These are phyloP conservation scores for Parascedosporium putredinis DNA, from an alignment of 2,329 filamentous ascomycete species.

Conservation along the genomic window DNA sequence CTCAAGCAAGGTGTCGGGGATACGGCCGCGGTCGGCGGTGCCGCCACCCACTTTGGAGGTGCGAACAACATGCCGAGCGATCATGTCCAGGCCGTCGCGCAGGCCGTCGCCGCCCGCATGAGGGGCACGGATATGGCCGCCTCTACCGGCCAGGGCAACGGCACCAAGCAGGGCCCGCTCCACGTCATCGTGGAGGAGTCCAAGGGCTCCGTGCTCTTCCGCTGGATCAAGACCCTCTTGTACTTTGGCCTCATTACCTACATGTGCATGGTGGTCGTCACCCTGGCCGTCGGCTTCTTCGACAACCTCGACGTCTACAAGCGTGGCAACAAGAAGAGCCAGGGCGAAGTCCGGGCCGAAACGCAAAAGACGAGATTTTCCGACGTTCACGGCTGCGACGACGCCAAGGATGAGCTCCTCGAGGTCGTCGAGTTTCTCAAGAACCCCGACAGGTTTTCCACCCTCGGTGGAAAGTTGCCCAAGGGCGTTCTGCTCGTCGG, in stretches of 20 bases:
- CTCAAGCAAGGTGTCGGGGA: slow-evolving; percentile 8
- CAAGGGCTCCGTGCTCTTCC: slow-evolving; percentile 66
- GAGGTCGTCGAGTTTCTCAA: slow-evolving; percentile 94
- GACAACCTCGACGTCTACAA: slow-evolving; percentile 73
- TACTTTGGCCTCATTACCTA: slow-evolving; percentile 73
- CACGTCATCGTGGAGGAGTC: slow-evolving; percentile 95
- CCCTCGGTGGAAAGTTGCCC: slow-evolving; percentile 88
- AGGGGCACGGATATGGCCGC: slow-evolving; percentile 56
- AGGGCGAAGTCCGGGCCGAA: slow-evolving; percentile 83
- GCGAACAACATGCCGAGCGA: slow-evolving; percentile 38
- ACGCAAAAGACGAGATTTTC: slow-evolving; percentile 83
- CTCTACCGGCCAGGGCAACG: slow-evolving; percentile 45
- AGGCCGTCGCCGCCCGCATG: slow-evolving; percentile 66
- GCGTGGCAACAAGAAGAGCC: slow-evolving; percentile 62
- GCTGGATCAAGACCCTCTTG: slow-evolving; percentile 80
- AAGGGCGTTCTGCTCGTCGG: slow-evolving; percentile 94
- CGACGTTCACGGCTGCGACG: slow-evolving; percentile 94
- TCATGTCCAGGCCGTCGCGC: slow-evolving; percentile 67
- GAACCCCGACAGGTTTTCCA: slow-evolving; percentile 86
- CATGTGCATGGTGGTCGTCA: slow-evolving; percentile 66
- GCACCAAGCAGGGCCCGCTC: slow-evolving; percentile 73
- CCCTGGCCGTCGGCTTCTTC: slow-evolving; percentile 51
- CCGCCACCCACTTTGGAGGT: slow-evolving; percentile 17
- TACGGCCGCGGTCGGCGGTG: slow-evolving; percentile 2
- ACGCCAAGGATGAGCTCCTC: slow-evolving; percentile 95